phyloP scores from a whole-genome alignment of 192 early-diverging fungal genomes.

The Phlyctochytrium arcticum region DNA sequence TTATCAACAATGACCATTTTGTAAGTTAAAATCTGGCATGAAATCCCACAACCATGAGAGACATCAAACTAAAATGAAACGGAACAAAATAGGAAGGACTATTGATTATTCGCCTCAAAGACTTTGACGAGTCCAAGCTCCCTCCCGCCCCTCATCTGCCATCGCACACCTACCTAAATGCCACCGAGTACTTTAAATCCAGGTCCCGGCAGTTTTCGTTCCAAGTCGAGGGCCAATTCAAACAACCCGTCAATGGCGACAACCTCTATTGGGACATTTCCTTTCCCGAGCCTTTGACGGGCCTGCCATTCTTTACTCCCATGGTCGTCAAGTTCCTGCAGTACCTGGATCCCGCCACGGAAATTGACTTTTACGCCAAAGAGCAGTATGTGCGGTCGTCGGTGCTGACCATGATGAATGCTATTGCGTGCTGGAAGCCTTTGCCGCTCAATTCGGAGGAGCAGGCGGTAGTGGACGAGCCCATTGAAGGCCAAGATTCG shows the following conservation, averaged over 20 bases:
- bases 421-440: conserved; percentile 18
- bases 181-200: conserved; percentile 10
- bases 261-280: conserved; percentile 26
- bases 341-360: conserved; percentile 24
- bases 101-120: conserved; percentile 11
- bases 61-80: neutral
- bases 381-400: conserved; percentile 19
- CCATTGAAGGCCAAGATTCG: neutral
- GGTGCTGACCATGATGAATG: conserved; percentile 21
- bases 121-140: conserved; percentile 18
- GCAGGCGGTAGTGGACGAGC: conserved; percentile 12
- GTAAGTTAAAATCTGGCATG: conserved; percentile 13
- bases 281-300: conserved; percentile 3
- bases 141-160: neutral
- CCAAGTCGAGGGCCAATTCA: conserved; percentile 23
- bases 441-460: neutral
- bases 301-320: conserved; percentile 19
- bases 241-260: conserved; percentile 24
- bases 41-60: neutral
- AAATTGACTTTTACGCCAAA: conserved; percentile 21
- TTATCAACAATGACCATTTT: conserved; percentile 20
- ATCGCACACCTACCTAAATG: neutral
- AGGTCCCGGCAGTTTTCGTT: conserved; percentile 21
- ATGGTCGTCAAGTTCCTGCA: conserved; percentile 26
- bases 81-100: conserved; percentile 26